Percentiles rank a stretch among this genome's conserved stretches.
Evolutionary conservation across 768 basidiomycete species (phyloP).

Genomic region (Cystofilobasidium capitatum): DNA sequence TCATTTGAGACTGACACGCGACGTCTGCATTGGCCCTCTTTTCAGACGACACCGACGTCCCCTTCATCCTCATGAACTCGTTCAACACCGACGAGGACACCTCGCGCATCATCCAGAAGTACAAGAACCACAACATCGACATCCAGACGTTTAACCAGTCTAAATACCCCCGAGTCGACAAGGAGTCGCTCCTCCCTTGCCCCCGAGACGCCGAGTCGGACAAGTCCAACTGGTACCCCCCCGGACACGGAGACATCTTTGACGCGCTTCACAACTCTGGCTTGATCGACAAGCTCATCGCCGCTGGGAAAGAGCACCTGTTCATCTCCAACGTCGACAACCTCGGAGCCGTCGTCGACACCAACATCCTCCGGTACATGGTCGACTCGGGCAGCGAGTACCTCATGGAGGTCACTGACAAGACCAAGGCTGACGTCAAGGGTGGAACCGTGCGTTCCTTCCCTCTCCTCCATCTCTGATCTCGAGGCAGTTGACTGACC

Average conservation of each 20-base stretch:
- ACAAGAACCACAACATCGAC: conserved; percentile 83
- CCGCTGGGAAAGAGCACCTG: conserved; percentile 90
- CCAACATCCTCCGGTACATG: conserved; percentile 51
- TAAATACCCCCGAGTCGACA: conserved; percentile 82
- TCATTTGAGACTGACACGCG: not conserved
- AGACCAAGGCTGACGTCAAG: conserved; percentile 86
- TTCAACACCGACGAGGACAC: conserved; percentile 98
- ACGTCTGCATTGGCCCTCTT: not conserved
- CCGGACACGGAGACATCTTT: conserved; percentile 92
- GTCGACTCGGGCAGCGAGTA: conserved; percentile 71
- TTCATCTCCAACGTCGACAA: conserved; percentile 85
- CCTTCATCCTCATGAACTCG: conserved; percentile 97
- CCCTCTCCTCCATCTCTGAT: conserved; percentile 31
- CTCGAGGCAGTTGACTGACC: not conserved
- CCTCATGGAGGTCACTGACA: conserved; percentile 92
- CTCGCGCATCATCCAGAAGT: conserved; percentile 91
- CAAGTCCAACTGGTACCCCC: conserved; percentile 92
- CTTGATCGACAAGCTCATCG: conserved; percentile 75
- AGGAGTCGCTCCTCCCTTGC: conserved; percentile 76
- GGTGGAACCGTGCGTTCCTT: conserved; percentile 35
- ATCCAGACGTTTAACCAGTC: conserved; percentile 81
- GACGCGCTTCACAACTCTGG: conserved; percentile 84
- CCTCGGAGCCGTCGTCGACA: conserved; percentile 28
- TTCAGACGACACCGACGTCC: conserved; percentile 65
- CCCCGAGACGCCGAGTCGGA: conserved; percentile 68